Percentiles rank a stretch among this genome's conserved stretches.
phyloP scores from a whole-genome alignment of 1,284 basidiomycete genomes.

The Ceratorhiza oryzae-sativae region DNA sequence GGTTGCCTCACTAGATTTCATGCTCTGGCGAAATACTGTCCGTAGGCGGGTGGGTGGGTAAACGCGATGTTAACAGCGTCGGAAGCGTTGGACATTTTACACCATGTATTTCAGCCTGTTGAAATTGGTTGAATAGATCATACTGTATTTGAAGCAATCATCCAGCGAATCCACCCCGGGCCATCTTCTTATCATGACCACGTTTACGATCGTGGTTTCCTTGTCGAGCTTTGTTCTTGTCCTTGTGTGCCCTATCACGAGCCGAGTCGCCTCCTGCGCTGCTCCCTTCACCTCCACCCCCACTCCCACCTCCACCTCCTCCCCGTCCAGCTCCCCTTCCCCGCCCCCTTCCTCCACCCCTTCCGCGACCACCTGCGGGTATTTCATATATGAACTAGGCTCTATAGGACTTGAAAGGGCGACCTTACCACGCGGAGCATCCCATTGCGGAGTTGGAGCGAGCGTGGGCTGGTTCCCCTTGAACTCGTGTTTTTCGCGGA shows the following conservation, averaged over 20 bases:
- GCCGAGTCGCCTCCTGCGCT: conserved; percentile 50
- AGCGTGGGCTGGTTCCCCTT: conserved; percentile 61
- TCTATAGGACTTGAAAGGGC: conserved; percentile 41
- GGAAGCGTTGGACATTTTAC: conserved; percentile 12
- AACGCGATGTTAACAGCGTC: conserved; percentile 1
- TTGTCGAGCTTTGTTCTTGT: conserved; percentile 40
- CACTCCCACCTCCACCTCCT: conserved; percentile 50
- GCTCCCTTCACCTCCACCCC: conserved; percentile 50
- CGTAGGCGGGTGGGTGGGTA: conserved; percentile 31
- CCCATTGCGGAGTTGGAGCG: conserved; percentile 13
- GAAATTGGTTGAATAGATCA: conserved; percentile 8
- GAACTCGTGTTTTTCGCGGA: conserved; percentile 76
- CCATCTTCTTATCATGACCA: conserved; percentile 69
- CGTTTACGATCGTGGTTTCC: conserved; percentile 39
- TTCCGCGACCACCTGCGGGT: conserved; percentile 34
- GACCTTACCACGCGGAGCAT: conserved; percentile 36
- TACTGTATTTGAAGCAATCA: conserved; percentile 9
- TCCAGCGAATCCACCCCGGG: conserved; percentile 54
- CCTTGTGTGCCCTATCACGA: conserved; percentile 59
- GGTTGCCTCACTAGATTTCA: background rate
- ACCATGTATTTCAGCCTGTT: conserved; percentile 2
- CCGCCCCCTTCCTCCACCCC: conserved; percentile 51
- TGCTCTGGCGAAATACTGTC: conserved; percentile 5
- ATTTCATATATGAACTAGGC: conserved; percentile 40
- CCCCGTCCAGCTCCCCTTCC: conserved; percentile 44